phyloP scores from a whole-genome alignment of 2,329 filamentous ascomycete genomes.

The Lachnum nothofagi region DNA sequence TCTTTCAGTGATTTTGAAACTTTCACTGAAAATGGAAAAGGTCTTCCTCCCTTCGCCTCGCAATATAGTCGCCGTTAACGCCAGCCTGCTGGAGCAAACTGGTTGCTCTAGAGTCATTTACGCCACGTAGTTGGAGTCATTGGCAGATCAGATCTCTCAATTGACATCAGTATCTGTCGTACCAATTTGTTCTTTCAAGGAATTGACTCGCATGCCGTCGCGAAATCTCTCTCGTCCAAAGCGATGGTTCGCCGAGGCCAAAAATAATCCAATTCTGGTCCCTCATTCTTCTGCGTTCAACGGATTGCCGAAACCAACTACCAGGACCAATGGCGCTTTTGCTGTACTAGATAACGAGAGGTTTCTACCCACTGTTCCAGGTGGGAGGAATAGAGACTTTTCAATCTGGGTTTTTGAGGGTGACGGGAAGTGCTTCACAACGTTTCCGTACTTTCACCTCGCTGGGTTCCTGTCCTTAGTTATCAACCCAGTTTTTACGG shows the following conservation, averaged over 20 bases:
- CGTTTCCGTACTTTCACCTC: slow-evolving; percentile 12
- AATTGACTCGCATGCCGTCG: background rate
- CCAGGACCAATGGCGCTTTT: slow-evolving; percentile 6
- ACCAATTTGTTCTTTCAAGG: background rate
- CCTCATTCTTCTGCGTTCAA: slow-evolving; percentile 19
- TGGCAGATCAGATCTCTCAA: background rate
- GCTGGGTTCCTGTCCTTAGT: background rate
- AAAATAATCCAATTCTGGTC: slow-evolving; percentile 4
- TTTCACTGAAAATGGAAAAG: background rate
- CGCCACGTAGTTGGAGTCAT: background rate
- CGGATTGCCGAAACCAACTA: slow-evolving; percentile 16
- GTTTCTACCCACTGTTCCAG: background rate
- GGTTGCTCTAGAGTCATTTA: background rate
- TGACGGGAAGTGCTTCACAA: background rate
- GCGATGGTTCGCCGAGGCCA: slow-evolving; percentile 24
- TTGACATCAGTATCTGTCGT: background rate
- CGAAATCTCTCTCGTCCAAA: background rate
- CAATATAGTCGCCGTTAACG: slow-evolving; percentile 2
- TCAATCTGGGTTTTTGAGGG: background rate
- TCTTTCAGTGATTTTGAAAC: too few relatives aligned
- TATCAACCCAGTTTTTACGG: background rate
- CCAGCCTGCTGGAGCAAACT: slow-evolving; percentile 2
- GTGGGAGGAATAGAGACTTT: background rate
- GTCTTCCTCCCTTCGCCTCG: slow-evolving; percentile 10
- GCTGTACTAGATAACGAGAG: slow-evolving; percentile 2